Evolutionary conservation across 805 yeast species (phyloP), one percentile per base, ranked within the genome.

Genomic region (Metschnikowia shivogae): DNA sequence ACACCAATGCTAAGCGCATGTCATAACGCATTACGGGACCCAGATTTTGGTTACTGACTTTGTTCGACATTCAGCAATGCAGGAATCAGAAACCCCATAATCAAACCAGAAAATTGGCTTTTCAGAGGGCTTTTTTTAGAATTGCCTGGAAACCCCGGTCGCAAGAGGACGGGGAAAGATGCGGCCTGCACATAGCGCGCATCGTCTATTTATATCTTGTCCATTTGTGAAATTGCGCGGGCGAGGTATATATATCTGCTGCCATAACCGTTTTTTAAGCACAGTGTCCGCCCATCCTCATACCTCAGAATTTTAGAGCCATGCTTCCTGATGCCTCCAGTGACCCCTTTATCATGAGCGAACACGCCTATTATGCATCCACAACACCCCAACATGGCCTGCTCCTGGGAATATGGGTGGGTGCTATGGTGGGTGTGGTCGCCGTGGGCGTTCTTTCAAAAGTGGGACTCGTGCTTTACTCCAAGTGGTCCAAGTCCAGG

Each of bases 311-410:
- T 13, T 31, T 17, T 32, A 5, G 5, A 20, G 30, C 9, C 19
- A 52, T 49, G 53, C 45, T 48, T 37, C 56, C 56, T 3, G 24
- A 29, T 17, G 54, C 54, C 11, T 31, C 49, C 14, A 22, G 24
- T 13, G 52, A 52, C 41, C 42, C 38, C 7, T 28, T 22, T 17
- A 24, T 50, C 10, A 49, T 53, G 53, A 39, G 36, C 32, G 57
- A 53, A 34, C 57, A 53, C 32, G 55, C 49, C 6, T 53, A 51
- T 30, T 51, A 51, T 33, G 46, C 34, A n/a, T 19, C 44, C 8
- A 10, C n/a, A 7, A n/a, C 24, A 14, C 22, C 30, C 7, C 26
- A 35, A 34, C 28, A 10, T 36, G 8, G 26, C 34, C 35, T 33
- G 42, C 19, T 36, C n/a, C 34, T 34, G 17, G 34, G 26, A 11